Evolutionary conservation across 2,329 filamentous ascomycete genomes (phyloP), one percentile per base, ranked within the genome.

Genomic region (Hypocrella siamensis): DNA sequence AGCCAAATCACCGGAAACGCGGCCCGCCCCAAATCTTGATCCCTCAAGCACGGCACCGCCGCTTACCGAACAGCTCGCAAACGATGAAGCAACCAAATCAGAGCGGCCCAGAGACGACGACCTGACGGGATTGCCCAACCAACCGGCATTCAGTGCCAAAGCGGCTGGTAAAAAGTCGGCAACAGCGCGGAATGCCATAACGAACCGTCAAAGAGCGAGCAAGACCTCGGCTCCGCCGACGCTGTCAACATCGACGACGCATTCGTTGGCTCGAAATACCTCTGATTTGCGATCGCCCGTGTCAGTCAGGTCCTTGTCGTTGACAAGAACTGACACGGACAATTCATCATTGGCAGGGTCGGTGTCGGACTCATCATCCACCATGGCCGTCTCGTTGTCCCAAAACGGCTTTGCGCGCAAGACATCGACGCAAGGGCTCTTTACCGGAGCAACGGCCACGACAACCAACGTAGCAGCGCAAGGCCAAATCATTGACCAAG

Each of bases 81-180:
- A 19, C 15, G 17, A 27, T n/a, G 14, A 16, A 8, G 17, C 19
- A 28, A 19, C 11, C 15, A 17, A 7, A 10, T 15, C 18, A 3
- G 14, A 26, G 17, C 9, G 33, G 27, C 17, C 37, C 31, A 19
- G 35, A 26, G 4, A 35, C 28, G 17, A 38, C 10, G 18, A 11
- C 28, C 14, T 7, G 25, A 29, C 16, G 22, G 22, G 17, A 14
- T 10, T 26, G 10, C 14, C 19, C 5, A 7, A 14, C 26, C 25
- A 28, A 12, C 9, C 33, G 3, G 14, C 17, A 26, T 42, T 53
- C 33, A 65, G 60, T 38, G 51, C 56, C 12, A 69, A 67, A 41
- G 58, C 61, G 16, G 53, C 57, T 9, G 66, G 64, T 3, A 70
- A 70, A 38, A 59, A 55, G 30, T 61, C 62, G 8, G 53, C 41